Evolutionary conservation across 179 eudicot species (phyloP).

Genomic region (Spinacia oleracea): DNA sequence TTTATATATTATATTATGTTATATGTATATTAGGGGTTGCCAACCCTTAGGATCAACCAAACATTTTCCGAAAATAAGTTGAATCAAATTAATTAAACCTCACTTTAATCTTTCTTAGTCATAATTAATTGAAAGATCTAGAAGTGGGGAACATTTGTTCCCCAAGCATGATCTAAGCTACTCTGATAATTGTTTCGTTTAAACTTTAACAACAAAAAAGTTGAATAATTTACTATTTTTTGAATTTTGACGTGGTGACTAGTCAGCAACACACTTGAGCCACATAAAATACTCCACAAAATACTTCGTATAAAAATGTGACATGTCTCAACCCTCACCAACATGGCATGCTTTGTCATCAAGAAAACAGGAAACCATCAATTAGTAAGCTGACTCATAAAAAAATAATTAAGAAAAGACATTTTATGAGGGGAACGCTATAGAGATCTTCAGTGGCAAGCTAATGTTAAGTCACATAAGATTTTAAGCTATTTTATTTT

Average conservation of each 20-base stretch:
- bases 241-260: conserved; percentile 24
- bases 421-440: too few species aligned
- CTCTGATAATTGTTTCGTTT: background rate
- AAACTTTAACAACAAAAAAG: background rate
- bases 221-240: conserved; percentile 13
- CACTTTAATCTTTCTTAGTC: too few species aligned
- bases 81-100: too few species aligned
- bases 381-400: background rate
- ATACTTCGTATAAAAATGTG: conserved; percentile 6
- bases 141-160: conserved; percentile 11
- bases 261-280: conserved; percentile 33
- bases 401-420: too few species aligned
- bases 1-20: too few species aligned
- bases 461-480: too few species aligned
- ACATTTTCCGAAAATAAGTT: too few species aligned
- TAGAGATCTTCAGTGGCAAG: too few species aligned
- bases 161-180: conserved; percentile 12
- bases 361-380: background rate
- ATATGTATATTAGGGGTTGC: too few species aligned
- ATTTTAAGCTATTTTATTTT: too few species aligned
- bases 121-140: background rate
- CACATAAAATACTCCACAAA: too few species aligned
- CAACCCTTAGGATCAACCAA: too few species aligned
- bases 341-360: conserved; percentile 29
- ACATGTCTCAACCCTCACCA: conserved; percentile 7